Evolutionary conservation across 192 early-diverging fungal species (phyloP), one percentile per base, ranked within the genome.

Genomic region (Coemansia sp.): DNA sequence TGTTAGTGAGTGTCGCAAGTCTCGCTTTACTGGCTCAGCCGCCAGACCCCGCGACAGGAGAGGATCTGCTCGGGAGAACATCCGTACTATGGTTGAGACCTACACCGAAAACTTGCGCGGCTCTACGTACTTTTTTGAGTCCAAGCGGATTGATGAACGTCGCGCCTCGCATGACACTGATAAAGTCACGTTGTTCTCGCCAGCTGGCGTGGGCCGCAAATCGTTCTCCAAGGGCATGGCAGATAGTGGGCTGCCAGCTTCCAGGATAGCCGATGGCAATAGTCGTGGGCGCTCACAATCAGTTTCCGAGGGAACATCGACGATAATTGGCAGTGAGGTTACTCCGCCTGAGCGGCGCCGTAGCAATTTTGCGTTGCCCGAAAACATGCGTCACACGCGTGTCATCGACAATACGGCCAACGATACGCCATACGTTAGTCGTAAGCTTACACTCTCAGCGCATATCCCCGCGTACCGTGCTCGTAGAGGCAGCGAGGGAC

Each of bases 371-470:
- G 40, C 39, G 9, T 10, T 62, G 33, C 58, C 42, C 0, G 65
- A 66, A 5, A 60, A 57, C 26, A 67, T 63, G 66, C 72, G 72
- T 1, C 72, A 68, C 59, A 62, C 72, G 16, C 72, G 66, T 5
- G 62, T 69, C 16, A 45, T 74, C 2, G 72, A 74, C 59, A 66
- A 60, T 6, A 23, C 35, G n/a, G 42, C 28, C 4, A 53, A 26
- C 0, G 45, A 48, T 2, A 35, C 59, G 1, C 62, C 62, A 0
- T 60, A 68, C 21, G 66, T 77, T 5, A 60, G 51, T n/a, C 76
- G 76, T 18, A 72, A 68, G 60, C 60, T 77, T 20, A 77, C 76
- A 0, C 40, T 77, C 5, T 77, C 76, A 1, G 60, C 58, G 0
- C 60, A 31, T 18, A 23, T 72, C 6, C 66, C 76, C 0, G 66